Base-by-base conservation (phyloP, 306 rosid genomes). In the Cyamopsis tetragonoloba region DNA sequence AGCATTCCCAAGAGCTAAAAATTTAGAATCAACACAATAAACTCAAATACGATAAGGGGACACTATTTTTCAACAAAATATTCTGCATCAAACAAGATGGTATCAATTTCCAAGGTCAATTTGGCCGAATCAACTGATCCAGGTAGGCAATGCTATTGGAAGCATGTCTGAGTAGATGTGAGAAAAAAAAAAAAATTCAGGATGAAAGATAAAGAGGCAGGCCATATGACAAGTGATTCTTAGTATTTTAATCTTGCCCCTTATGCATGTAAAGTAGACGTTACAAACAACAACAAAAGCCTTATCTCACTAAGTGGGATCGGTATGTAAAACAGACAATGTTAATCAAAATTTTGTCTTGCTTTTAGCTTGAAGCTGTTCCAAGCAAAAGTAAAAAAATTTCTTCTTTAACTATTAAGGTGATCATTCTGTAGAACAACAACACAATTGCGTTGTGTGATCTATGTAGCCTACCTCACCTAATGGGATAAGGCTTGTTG, bases 291-390 rank as follows among this genome's bases (percentile, higher is more conserved):
- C n/a, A n/a, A n/a, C n/a, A n/a, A n/a, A n/a, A n/a, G n/a, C n/a
- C n/a, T n/a, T n/a, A n/a, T n/a, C n/a, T n/a, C n/a, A n/a, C n/a
- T n/a, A n/a, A n/a, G n/a, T n/a, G n/a, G n/a, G n/a, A n/a, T n/a
- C n/a, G n/a, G n/a, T n/a, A n/a, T n/a, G n/a, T 26, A 68, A 37
- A 68, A 38, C 53, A 26, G 1, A 68, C 2, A 24, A 3, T 39
- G 7, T 28, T 43, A 32, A 1, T 58, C 46, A 30, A 56, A n/a
- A 39, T 70, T 56, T 43, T 35, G 19, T 57, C 28, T 37, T 22
- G 49, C 18, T 30, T 58, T 18, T 58, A 44, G 19, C 35, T 2
- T 47, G 76, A 58, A 46, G 14, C 41, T 58, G 39, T 71, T 71
- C 37, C 8, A 2, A 71, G 51, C n/a, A 31, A 32, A 56, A 30